These are phyloP conservation scores for Stenocarpella maydis DNA, from an alignment of 2,329 filamentous ascomycete genomes.

Conservation along the genomic window DNA sequence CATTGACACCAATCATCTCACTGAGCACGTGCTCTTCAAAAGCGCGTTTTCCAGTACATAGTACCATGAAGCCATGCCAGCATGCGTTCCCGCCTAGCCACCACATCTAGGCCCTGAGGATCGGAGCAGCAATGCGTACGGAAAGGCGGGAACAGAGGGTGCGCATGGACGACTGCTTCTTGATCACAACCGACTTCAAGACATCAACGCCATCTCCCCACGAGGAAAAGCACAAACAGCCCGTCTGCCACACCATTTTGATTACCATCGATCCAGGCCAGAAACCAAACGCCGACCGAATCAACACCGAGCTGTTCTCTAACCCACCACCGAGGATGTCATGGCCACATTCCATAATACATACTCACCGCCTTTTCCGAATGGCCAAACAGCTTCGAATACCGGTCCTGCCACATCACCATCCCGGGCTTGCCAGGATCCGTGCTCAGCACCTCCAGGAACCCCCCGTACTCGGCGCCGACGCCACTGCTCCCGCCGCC, in stretches of 20 bases:
- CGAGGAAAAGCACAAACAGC: background rate
- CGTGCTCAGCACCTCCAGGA: constrained; percentile 20
- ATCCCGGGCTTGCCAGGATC: constrained; percentile 26
- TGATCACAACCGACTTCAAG: background rate
- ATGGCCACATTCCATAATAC: constrained; percentile 33
- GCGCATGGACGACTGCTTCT: background rate
- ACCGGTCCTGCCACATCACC: constrained; percentile 45
- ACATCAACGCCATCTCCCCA: background rate
- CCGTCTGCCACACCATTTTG: background rate
- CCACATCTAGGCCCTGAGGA: background rate
- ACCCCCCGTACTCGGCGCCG: constrained; percentile 4
- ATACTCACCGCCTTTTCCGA: constrained; percentile 32
- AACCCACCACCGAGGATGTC: constrained; percentile 26
- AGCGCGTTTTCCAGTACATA: background rate
- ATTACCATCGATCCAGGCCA: background rate
- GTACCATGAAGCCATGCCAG: background rate
- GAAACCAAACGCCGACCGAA: background rate
- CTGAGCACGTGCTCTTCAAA: background rate
- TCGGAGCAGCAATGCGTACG: background rate
- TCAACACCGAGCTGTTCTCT: background rate
- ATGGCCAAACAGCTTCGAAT: constrained; percentile 44
- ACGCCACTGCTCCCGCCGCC: constrained; percentile 32
- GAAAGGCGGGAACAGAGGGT: no score
- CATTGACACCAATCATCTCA: background rate
- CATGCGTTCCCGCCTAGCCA: background rate